Base-by-base conservation (phyloP, 2,329 filamentous ascomycete species). In the Aureobasidium sp. region DNA sequence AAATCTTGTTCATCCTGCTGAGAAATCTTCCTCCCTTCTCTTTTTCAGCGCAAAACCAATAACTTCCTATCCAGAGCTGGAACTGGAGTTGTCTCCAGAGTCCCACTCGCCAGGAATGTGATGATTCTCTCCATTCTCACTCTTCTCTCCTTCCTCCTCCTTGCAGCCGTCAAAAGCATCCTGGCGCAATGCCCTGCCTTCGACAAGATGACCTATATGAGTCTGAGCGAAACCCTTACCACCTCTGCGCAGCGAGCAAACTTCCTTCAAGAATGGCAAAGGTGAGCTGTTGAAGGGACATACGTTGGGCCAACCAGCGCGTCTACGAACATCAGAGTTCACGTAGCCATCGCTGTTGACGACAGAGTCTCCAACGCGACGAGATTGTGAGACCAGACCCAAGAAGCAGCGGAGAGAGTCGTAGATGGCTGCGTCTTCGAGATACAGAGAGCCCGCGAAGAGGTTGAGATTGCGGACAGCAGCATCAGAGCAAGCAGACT, bases 371-470 rank as follows among this genome's bases (percentile, higher is more conserved):
- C 9, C 9, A 6, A 29, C 25, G 2, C 9, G 42, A n/a, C 10
- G 20, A 0, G 1, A 3, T 23, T n/a, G 40, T 18, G 40, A 27
- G 3, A 48, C 18, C 2, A 66, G 8, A 20, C 64, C 56, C 31
- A 60, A 23, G 27, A 29, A 25, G 9, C 54, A 2, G 27, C 56
- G 54, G 1, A 62, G 40, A 7, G n/a, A 13, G 10, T 66, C 42
- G 47, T 66, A 66, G 0, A 31, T 10, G 18, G 33, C 56, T 18
- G 11, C 18, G 10, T 13, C 36, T 0, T 55, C 38, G 4, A 62
- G 11, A 23, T 61, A 66, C 7, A 66, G 36, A 8, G 55, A 45
- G 1, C 64, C 64, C 4, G 64, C 36, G 23, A 66, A 62, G 5
- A 62, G 36, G 18, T 66, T 55, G n/a, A 66, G 40, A 10, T 25